Conservation (phyloP, 352 stramenopile genomes). For the Phytophthora tubulina region DNA sequence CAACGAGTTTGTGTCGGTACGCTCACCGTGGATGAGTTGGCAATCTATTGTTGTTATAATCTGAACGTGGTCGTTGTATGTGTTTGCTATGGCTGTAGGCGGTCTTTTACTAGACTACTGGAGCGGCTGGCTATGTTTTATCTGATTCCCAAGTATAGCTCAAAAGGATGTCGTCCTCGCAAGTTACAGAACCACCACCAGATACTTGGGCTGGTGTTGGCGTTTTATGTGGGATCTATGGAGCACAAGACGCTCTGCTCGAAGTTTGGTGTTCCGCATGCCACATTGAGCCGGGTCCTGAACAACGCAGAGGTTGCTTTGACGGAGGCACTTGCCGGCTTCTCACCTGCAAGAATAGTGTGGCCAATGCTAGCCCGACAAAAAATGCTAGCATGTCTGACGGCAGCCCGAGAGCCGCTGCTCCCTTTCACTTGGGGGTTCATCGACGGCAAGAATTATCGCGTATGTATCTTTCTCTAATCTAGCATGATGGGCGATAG, state of each 20-base stretch:
- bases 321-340: neutral
- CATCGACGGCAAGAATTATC: constrained; percentile 4
- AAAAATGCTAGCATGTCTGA: neutral
- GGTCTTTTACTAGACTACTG: neutral
- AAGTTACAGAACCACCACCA: constrained; percentile 25
- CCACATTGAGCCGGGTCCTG: constrained; percentile 4
- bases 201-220: constrained; percentile 20
- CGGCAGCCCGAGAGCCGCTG: constrained; percentile 9
- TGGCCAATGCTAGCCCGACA: neutral
- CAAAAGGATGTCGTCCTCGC: constrained; percentile 3
- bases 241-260: constrained; percentile 4
- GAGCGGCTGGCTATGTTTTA: neutral
- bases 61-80: too few relatives aligned
- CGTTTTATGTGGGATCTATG: constrained; percentile 32
- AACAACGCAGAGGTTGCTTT: neutral
- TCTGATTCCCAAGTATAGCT: neutral
- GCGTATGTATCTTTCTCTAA: too few relatives aligned
- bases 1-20: constrained; percentile 7
- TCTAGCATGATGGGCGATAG: too few relatives aligned
- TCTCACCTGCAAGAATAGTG: constrained; percentile 6
- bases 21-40: neutral
- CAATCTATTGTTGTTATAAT: too few relatives aligned
- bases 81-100: too few relatives aligned
- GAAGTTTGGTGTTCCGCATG: constrained; percentile 11
- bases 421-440: constrained; percentile 13